Base-by-base conservation (phyloP, 108 stramenopile genomes). In the Skeletonema costatum region DNA sequence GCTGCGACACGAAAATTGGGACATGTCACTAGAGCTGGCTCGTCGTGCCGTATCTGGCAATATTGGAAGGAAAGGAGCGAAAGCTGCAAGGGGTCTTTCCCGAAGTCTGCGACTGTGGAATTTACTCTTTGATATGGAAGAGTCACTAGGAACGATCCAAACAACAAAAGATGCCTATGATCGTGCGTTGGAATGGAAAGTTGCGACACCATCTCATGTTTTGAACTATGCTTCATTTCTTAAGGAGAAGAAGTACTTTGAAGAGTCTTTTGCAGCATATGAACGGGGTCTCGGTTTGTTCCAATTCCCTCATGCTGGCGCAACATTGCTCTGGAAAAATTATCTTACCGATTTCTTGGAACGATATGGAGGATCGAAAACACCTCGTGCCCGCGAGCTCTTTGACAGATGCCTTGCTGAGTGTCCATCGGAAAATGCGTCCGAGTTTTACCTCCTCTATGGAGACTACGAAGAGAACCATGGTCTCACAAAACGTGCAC, bases 101-200 rank as follows among this genome's bases (percentile, higher is more conserved):
- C 81, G 86, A 42, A 88, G 88, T 31, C 41, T 93, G 11, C 89
- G 90, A 53, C 69, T 99, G 32, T 99, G 99, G 98, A 90, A 91
- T 71, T 81, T 98, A 59, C 82, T 97, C 64, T 87, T 99, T 61
- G 98, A 99, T 87, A 77, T 99, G 58, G 98, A 99, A 79, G 99
- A 99, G 74, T 92, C 93, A 4, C 76, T 99, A 46, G 99, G 98
- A 3, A 98, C 97, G 1, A 75, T 96, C 16, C 95, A 96, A 74
- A 93, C 94, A 0, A 88, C 96, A 42, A 94, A 96, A 73, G 98
- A 98, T 73, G 97, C 99, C 2, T 99, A 99, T 82, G 90, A 94
- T 51, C 82, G 93, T 11, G 88, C 87, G 41, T 67, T 99, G 46
- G 98, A 98, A 83, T 86, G 93, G 68, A 91, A 95, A 72, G 97